These are phyloP conservation scores for Angophora floribunda DNA, from an alignment of 345 rosid genomes.

Conservation along the genomic window DNA sequence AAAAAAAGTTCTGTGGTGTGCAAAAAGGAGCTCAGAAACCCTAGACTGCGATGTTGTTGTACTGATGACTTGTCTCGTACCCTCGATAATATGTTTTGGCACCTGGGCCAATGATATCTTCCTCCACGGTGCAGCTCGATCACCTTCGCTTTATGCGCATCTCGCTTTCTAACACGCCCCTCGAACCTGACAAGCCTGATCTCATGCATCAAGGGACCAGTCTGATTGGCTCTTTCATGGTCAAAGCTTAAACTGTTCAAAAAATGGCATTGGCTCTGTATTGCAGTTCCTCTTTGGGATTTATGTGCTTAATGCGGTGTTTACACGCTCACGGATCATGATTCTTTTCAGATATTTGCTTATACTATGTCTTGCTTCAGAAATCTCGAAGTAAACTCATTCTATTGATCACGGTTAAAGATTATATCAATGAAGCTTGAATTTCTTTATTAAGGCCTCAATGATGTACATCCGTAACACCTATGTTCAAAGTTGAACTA, in stretches of 20 bases:
- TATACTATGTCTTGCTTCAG: neutral
- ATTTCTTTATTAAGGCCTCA: accelerated
- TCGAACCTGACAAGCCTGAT: neutral
- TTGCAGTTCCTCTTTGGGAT: neutral
- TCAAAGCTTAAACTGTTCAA: neutral
- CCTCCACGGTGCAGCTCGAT: neutral
- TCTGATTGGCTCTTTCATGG: neutral
- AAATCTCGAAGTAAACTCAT: neutral
- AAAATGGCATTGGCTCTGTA: neutral
- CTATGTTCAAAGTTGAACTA: accelerated
- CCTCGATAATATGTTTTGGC: neutral
- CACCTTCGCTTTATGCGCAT: neutral
- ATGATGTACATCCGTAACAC: accelerated
- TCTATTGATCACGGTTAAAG: neutral
- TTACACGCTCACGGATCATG: neutral
- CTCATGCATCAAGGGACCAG: neutral
- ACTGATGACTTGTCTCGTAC: neutral
- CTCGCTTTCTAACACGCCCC: neutral
- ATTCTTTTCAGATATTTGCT: neutral
- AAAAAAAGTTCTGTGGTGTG: neutral
- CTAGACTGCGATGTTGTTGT: neutral
- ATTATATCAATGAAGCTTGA: neutral
- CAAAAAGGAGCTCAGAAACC: neutral
- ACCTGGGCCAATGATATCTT: neutral
- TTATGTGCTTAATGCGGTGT: neutral